These are phyloP conservation scores for Russula olivacea DNA, from an alignment of 768 basidiomycete genomes.

Conservation along the genomic window DNA sequence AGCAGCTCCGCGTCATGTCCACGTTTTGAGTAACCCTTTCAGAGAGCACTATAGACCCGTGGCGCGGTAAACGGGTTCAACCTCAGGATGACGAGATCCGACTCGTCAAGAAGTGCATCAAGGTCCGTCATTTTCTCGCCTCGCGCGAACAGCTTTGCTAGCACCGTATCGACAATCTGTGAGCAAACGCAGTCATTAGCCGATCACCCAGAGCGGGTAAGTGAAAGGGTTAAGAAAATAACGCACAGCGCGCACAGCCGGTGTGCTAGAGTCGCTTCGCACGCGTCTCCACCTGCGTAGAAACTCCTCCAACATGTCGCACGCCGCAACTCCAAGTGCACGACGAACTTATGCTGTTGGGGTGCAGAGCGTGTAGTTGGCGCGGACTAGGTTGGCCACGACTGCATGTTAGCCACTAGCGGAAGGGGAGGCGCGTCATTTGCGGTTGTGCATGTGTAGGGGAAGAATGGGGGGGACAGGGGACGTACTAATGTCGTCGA, in stretches of 20 bases:
- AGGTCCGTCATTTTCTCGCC: constrained; percentile 58
- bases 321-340: constrained; percentile 57
- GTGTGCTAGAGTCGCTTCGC: constrained; percentile 34
- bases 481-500: constrained; percentile 85
- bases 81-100: constrained; percentile 54
- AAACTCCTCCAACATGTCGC: constrained; percentile 69
- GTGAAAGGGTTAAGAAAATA: not conserved
- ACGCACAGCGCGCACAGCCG: constrained; percentile 26
- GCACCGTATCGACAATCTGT: constrained; percentile 75
- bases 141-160: constrained; percentile 67
- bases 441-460: constrained; percentile 27
- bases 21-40: constrained; percentile 50
- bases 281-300: constrained; percentile 55
- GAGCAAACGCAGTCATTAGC: not conserved
- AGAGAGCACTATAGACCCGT: constrained; percentile 56
- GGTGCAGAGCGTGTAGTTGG: constrained; percentile 66
- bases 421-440: constrained; percentile 32
- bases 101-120: constrained; percentile 49
- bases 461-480: constrained; percentile 17
- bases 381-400: constrained; percentile 77
- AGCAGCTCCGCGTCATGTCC: constrained; percentile 59
- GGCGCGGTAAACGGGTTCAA: constrained; percentile 50
- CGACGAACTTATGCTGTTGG: constrained; percentile 59
- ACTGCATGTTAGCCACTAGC: constrained; percentile 73
- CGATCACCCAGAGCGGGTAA: not conserved